Percentiles rank a stretch among this genome's conserved stretches.
These are phyloP conservation scores for Phytophthora sansomeana DNA, from an alignment of 352 stramenopile species.

Conservation along the genomic window DNA sequence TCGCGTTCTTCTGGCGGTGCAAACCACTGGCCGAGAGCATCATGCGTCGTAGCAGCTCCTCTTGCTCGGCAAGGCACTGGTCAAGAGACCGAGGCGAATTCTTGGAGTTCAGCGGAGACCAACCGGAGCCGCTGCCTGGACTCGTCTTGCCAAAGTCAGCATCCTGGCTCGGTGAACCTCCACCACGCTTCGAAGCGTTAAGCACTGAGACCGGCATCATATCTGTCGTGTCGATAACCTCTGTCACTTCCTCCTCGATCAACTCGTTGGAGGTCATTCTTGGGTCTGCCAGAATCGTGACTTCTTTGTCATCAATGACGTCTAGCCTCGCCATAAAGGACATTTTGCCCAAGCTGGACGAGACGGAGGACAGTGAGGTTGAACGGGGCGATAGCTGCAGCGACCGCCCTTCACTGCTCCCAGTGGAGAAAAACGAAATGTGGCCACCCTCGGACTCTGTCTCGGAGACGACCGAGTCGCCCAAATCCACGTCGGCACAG, in stretches of 20 bases:
- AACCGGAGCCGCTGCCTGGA: slow-evolving; percentile 18
- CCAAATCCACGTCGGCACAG: slow-evolving; percentile 24
- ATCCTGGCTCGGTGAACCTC: slow-evolving; percentile 13
- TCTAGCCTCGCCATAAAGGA: slow-evolving; percentile 48
- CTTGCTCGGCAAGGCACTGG: slow-evolving; percentile 50
- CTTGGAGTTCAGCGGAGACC: slow-evolving; percentile 32
- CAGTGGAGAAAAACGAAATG: slow-evolving; percentile 45
- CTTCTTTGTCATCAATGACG: slow-evolving; percentile 45
- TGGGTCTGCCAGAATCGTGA: slow-evolving; percentile 27
- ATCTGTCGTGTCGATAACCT: slow-evolving; percentile 59
- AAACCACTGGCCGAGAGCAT: slow-evolving; percentile 45
- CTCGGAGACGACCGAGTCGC: slow-evolving; percentile 49
- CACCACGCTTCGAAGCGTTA: slow-evolving; percentile 10
- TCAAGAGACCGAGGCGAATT: slow-evolving; percentile 43
- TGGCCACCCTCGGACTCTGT: slow-evolving; percentile 59
- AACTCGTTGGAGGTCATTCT: slow-evolving; percentile 29
- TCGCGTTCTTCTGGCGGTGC: slow-evolving; percentile 21
- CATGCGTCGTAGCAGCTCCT: slow-evolving; percentile 50
- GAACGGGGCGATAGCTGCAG: slow-evolving; percentile 32
- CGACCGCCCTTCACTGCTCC: slow-evolving; percentile 34
- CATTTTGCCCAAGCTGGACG: slow-evolving; percentile 41
- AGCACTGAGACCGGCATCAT: slow-evolving; percentile 45
- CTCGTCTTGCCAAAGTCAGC: slow-evolving; percentile 16
- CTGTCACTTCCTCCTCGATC: slow-evolving; percentile 43
- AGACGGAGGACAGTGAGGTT: slow-evolving; percentile 23